Base-by-base conservation (phyloP, 2,329 filamentous ascomycete species). In the Fusarium albosuccineum region DNA sequence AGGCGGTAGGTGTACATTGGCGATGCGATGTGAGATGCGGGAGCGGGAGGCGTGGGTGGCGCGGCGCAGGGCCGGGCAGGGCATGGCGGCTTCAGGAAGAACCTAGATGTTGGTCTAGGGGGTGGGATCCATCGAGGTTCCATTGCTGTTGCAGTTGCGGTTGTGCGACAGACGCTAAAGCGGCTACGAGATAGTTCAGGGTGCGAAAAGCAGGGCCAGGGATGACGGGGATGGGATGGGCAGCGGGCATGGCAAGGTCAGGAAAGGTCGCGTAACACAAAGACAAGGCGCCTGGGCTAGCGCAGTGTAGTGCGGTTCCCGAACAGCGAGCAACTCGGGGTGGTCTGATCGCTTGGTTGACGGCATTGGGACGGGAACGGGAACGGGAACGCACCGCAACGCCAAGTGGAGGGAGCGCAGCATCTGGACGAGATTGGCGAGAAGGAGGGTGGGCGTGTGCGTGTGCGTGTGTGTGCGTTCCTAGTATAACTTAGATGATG, bases 91-190 rank as follows among this genome's bases (percentile, higher is more conserved):
- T 33, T 10, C n/a, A 5, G 5, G 10, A 8, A 33, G 30, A 33
- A 33, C 7, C 30, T 9, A 33, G 30, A 33, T 66, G 17, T 49
- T 37, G 60, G 57, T 44, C 52, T 55, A 66, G 33, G 54, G 54
- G 44, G 61, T 68, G 67, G 66, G 17, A 22, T 22, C 17, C 17
- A 22, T 22, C 17, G 17, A 22, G 17, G 17, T 22, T 22, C 17
- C 17, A 22, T 22, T 22, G 17, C 17, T 22, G 59, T 55, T 68
- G 69, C 61, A 52, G 57, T 60, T 68, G 61, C 67, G 53, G 67
- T 62, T 69, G 71, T 73, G 71, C 52, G 37, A 73, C 71, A 42
- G 42, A 66, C 67, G 66, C 71, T 73, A 73, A 62, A 60, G 59
- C 57, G 49, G 59, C 46, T 62, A 59, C 48, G 58, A 51, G 49